These are phyloP conservation scores for Haberlea rhodopensis DNA, from an alignment of 257 asterid species.

Conservation along the genomic window DNA sequence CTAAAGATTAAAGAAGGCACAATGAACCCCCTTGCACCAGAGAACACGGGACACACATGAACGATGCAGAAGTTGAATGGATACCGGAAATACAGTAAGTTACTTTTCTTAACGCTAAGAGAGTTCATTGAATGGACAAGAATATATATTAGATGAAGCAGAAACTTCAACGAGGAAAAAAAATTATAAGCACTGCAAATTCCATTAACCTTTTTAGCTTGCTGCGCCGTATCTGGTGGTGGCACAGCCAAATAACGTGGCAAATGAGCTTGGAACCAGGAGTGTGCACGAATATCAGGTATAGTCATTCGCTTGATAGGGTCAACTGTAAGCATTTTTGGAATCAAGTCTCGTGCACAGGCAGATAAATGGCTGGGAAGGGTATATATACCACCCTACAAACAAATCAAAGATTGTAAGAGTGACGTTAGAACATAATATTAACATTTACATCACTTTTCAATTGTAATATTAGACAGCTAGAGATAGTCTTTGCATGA, in stretches of 20 bases:
- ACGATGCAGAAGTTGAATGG: slow-evolving; percentile 17
- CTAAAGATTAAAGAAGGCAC: background rate
- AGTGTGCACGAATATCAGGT: slow-evolving; percentile 91
- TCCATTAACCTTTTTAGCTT: slow-evolving; percentile 78
- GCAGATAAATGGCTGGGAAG: slow-evolving; percentile 97
- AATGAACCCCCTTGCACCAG: slow-evolving; percentile 2
- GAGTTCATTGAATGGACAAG: background rate
- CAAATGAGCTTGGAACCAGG: slow-evolving; percentile 95
- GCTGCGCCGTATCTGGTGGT: slow-evolving; percentile 93
- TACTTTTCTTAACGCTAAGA: slow-evolving; percentile 2
- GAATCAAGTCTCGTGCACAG: slow-evolving; percentile 92
- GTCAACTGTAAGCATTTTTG: slow-evolving; percentile 93
- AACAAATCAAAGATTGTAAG: slow-evolving; percentile 25
- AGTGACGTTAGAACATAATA: background rate
- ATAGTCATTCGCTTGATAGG: slow-evolving; percentile 96
- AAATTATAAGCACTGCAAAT: slow-evolving; percentile 5
- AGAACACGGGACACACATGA: slow-evolving; percentile 1
- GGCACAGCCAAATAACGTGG: slow-evolving; percentile 97
- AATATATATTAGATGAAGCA: background rate
- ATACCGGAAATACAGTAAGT: background rate
- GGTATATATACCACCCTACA: slow-evolving; percentile 90
- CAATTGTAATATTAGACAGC: background rate
- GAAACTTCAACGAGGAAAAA: background rate
- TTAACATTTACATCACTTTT: background rate
- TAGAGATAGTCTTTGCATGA: background rate